Evolutionary conservation across 2,329 filamentous ascomycete species (phyloP), one percentile per base, ranked within the genome.

Genomic region (Daldinia eschscholtzii): DNA sequence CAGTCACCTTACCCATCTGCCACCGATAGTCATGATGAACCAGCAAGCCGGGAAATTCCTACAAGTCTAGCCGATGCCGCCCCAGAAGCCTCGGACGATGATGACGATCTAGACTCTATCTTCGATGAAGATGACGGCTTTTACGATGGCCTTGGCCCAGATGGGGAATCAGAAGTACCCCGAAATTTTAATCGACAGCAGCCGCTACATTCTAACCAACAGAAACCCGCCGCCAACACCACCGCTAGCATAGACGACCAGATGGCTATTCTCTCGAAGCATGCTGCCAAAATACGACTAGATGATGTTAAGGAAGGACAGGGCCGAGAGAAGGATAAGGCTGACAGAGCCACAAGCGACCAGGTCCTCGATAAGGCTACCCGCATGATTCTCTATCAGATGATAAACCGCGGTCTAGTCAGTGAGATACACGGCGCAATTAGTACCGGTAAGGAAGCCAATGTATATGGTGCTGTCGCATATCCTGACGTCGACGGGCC

Each of bases 361-460:
- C 93, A 98, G 80, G 96, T 99, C 56, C 84, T 99, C 68, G 96
- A 99, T 81, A 93, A 94, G 70, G 88, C 94, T 61, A 99, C 96
- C 13, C 92, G 94, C 73, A 97, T 98, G 93, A 94, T 99, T 68
- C 84, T 99, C 61, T 85, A 98, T 72, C 93, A 98, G 82, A 93
- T 99, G 87, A 95, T 98, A 83, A 98, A 98, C 80, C 90, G 93
- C 37, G 92, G 93, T 67, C 86, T 95, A 70, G 90, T 99, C 57
- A 93, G 91, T 64, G 94, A 98, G 80, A 91, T 99, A 58, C 94
- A 99, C 79, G 96, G 97, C 53, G 96, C 96, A 78, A 88, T 99
- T 74, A 97, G 93, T 68, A 99, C 96, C 0, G 96, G 96, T 63
- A 99, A 99, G 80, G 96, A 99, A 81, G 96, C 96, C 67, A 99